Conservation (phyloP, 1,284 basidiomycete species). For the Ganoderma sp. region DNA sequence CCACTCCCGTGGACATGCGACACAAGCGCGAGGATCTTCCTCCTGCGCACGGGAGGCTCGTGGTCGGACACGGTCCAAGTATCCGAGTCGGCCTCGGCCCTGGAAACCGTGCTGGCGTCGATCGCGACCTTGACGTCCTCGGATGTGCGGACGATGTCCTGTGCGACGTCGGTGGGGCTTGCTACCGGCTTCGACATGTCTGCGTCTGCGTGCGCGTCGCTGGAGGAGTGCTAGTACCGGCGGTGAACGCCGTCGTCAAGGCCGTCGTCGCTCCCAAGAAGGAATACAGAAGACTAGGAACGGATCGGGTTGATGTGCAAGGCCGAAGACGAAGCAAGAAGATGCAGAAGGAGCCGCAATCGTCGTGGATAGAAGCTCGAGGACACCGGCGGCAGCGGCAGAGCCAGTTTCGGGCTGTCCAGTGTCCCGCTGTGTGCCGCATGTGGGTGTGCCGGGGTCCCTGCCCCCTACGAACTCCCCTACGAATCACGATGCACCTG, state of each 20-base stretch:
- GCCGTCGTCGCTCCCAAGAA: constrained; percentile 1
- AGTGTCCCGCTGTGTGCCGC: neutral
- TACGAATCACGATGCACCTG: neutral
- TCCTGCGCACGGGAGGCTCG: constrained; percentile 18
- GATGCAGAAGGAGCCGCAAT: neutral
- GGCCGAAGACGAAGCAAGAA: neutral
- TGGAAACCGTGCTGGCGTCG: constrained; percentile 37
- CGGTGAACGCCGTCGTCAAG: constrained; percentile 1
- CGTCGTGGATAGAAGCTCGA: constrained; percentile 6
- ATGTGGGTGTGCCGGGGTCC: constrained; percentile 22
- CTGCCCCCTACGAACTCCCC: too few species aligned
- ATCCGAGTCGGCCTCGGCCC: constrained; percentile 23
- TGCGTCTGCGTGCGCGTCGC: neutral
- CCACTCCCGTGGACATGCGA: constrained; percentile 40
- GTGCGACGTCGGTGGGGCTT: constrained; percentile 28
- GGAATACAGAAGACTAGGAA: neutral
- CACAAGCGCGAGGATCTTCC: constrained; percentile 46
- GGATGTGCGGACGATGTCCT: constrained; percentile 44
- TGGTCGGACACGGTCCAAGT: constrained; percentile 26
- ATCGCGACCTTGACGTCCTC: constrained; percentile 50
- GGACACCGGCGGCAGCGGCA: neutral
- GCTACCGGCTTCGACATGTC: constrained; percentile 25
- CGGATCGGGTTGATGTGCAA: neutral
- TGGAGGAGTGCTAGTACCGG: neutral
- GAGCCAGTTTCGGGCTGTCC: neutral